Base-by-base conservation (phyloP, 306 rosid species). In the Medicago lupulina region DNA sequence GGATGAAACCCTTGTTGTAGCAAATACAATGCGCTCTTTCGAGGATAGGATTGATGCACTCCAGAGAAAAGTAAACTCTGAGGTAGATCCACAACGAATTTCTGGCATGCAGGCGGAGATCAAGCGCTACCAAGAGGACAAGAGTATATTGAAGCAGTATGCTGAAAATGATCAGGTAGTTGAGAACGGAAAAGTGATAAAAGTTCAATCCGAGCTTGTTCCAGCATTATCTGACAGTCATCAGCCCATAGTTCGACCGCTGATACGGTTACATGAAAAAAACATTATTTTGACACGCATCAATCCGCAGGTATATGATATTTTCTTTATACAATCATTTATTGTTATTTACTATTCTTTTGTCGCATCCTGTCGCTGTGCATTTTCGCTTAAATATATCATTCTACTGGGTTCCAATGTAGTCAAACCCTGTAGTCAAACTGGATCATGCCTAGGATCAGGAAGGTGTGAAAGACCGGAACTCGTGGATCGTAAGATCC, bases 21-120 rank as follows among this genome's bases (percentile, higher is more conserved):
- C 99, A 46, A 96, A 96, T 77, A 96, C 99, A 84, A 90, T 92
- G 99, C 97, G 99, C 13, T 96, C 99, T 2, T 96, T 96, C 71
- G 99, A 96, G 86, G 99, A 96, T 81, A 84, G 96, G 82, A 96
- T 96, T 78, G 99, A 96, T 58, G 93, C 90, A 43, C 90, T 96
- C 19, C 98, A 92, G 87, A 85, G 99, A 73, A 96, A 96, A 88
- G 79, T 96, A 60, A 92, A 58, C 84, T 73, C 83, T 31, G 99
- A 96, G 85, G 79, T 79, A 71, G 99, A 96, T 83, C 87, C 87
- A 14, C 99, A 86, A 76, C 87, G 99, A 39, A 82, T 91, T 67
- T 76, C 96, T 23, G 91, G 98, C 49, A 92, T 96, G 97, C 80
- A 85, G 81, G 96, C 93, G 3, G 99, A 96, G 83, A 80, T 90